Conservation (phyloP, 441 rosid species). For the Pelargonium fulgidum region DNA sequence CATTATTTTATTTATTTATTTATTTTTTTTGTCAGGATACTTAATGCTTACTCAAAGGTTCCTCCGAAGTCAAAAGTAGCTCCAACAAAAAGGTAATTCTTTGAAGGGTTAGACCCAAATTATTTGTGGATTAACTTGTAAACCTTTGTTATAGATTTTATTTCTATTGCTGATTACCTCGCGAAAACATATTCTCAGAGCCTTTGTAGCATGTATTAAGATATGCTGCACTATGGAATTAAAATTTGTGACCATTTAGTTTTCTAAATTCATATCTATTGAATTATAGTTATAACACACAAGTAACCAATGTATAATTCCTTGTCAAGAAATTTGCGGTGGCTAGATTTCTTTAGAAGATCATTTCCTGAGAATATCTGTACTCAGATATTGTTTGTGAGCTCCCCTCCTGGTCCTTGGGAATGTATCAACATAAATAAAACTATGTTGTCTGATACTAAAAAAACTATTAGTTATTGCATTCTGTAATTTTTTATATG, state of each 20-base stretch:
- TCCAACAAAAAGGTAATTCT: constrained; percentile 45
- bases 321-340: not conserved
- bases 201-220: too few relatives aligned
- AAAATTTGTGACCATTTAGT: not conserved
- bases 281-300: not conserved
- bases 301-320: not conserved
- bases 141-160: too few relatives aligned
- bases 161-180: too few relatives aligned
- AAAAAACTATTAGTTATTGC: not conserved
- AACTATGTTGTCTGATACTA: not conserved
- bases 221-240: too few relatives aligned
- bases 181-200: too few relatives aligned
- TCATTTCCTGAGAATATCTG: not conserved
- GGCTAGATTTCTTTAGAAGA: not conserved
- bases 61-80: constrained; percentile 50
- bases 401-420: not conserved
- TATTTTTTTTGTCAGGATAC: constrained; percentile 39
- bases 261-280: not conserved
- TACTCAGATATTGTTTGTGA: not conserved
- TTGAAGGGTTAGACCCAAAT: not conserved
- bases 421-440: not conserved
- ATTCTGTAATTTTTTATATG: not conserved
- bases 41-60: constrained; percentile 57
- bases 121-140: not conserved
- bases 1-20: not conserved